phyloP scores from a whole-genome alignment of 805 yeast species.

The Kodamaea hsintzibuensis region DNA sequence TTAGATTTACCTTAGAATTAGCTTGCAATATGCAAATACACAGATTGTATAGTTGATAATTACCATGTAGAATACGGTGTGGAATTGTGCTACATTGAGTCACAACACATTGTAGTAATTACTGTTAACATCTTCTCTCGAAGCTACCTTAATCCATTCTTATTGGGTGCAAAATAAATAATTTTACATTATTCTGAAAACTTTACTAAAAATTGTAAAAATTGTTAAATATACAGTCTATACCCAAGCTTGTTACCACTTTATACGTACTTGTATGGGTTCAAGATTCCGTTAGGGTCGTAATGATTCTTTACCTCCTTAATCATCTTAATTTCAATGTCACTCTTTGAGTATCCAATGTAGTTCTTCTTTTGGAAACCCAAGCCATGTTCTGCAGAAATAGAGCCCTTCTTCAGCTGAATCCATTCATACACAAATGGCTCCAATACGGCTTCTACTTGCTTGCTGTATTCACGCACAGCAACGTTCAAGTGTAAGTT shows the following conservation, averaged over 20 bases:
- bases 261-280: slow-evolving; percentile 88
- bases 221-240: neutral
- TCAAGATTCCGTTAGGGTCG: slow-evolving; percentile 90
- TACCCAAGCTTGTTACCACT: neutral
- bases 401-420: slow-evolving; percentile 70
- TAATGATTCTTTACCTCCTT: slow-evolving; percentile 74
- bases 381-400: slow-evolving; percentile 96
- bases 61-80: no score
- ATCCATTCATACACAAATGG: slow-evolving; percentile 97
- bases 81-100: no score
- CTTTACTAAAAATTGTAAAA: neutral
- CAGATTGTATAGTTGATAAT: no score
- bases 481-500: slow-evolving; percentile 92
- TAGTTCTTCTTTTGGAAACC: slow-evolving; percentile 96
- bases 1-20: slow-evolving; percentile 24
- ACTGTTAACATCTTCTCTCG: no score
- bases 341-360: slow-evolving; percentile 79
- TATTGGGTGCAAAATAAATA: neutral
- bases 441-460: slow-evolving; percentile 78
- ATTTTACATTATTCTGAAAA: neutral
- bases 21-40: neutral
- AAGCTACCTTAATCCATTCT: neutral
- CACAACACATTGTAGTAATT: no score
- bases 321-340: slow-evolving; percentile 69
- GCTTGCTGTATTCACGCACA: slow-evolving; percentile 77